Evolutionary conservation across 768 basidiomycete species (phyloP), one percentile per base, ranked within the genome.

Genomic region (Clitopilus hobsonii): DNA sequence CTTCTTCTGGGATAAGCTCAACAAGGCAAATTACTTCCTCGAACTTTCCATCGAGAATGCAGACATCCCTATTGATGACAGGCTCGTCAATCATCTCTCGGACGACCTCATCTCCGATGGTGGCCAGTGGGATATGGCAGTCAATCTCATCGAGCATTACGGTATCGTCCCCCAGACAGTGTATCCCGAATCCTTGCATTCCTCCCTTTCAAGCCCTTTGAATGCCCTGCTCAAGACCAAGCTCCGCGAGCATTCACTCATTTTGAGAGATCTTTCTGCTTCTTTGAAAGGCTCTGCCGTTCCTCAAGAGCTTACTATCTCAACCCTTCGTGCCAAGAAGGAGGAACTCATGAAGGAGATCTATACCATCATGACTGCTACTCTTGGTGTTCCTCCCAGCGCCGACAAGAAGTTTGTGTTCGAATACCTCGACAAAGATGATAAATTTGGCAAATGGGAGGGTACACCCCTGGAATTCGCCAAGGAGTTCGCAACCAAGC

Each of bases 1-100:
- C 25, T 95, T 94, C 79, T 95, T 98, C 80, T 96, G 88, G 79
- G 95, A 98, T 72, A 94, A 95, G 71, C 82, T 98, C 50, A 93
- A 95, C 78, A 92, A 97, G 72, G 74, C 86, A 48, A 94, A 95
- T 73, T 94, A 91, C 72, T 96, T 89, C 70, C 86, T 97, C 16
- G 95, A 97, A 70, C 78, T 88, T 36, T 82, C 88, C 49, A 90
- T 98, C 61, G 78, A 96, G 69, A 80, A 89, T 53, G 85, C 86
- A 0, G 85, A 91, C 59, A 78, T 85, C 36, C 87, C 91, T 0
- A 71, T 95, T 51, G 91, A 96, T 53, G 86, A 91, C 64, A 83
- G 95, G 6, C 78, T 94, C n/a, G 75, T 97, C 53, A 81, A 75
- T 51, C 86, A 87, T 73, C 81, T 98, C 47, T 80, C 89, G 7